Evolutionary conservation across 1,284 basidiomycete genomes (phyloP), one percentile per base, ranked within the genome.

Genomic region (Moesziomyces antarcticus): DNA sequence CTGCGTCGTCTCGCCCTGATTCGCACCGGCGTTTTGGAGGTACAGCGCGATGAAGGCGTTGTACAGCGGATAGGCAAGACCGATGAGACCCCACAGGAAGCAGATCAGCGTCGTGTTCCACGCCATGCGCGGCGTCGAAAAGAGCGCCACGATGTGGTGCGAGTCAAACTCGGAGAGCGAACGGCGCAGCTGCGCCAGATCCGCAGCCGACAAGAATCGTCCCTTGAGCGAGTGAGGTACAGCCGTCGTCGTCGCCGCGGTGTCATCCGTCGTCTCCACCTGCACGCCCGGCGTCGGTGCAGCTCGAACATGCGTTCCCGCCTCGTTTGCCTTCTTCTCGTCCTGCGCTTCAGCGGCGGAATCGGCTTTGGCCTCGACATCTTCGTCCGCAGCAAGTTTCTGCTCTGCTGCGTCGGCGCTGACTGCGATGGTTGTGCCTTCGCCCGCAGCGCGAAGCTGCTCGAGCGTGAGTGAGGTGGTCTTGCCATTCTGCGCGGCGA

Each of bases 11-110:
- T 54, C 57, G 35, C 64, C 74, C 43, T 77, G 88, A 86, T 45
- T 87, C 5, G 85, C 68, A 55, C 86, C 84, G 44, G 86, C 85
- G 21, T 85, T 88, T 21, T 86, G 85, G 42, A 90, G 86, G 78
- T 90, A 88, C 61, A 88, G 89, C 1, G 88, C 73, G 40, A 90
- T 86, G 75, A 90, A 91, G 48, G 87, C 88, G 83, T 91, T 90
- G 84, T 88, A 91, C 86, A 92, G 82, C 35, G 91, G 89, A 81
- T 90, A 91, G 3, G 90, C 90, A 13, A 92, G 87, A 5, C 91
- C 91, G 62, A 92, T 91, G 42, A 91, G 85, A 3, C 87, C 89
- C 87, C 90, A 92, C 10, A 91, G 74, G 30, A 87, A 68, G 45
- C 91, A 88, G 65, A 91, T 80, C 44, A 91, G 77, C 41, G 81